These are phyloP conservation scores for Aspergillus hortae DNA, from an alignment of 2,329 filamentous ascomycete genomes.

Conservation along the genomic window DNA sequence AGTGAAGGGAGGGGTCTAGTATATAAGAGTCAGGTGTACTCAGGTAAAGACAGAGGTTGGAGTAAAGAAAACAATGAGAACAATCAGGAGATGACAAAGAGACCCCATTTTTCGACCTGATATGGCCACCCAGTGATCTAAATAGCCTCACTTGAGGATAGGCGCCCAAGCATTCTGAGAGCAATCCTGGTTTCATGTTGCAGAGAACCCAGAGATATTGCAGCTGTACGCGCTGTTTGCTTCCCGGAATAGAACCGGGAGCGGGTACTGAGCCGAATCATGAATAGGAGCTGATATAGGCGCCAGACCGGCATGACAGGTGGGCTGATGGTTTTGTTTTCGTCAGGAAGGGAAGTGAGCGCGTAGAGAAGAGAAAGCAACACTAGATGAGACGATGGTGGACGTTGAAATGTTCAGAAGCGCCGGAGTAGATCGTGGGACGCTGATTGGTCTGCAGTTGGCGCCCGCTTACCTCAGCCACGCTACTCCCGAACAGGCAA, in stretches of 20 bases:
- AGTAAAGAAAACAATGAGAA: neutral
- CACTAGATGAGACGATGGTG: neutral
- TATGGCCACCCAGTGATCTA: neutral
- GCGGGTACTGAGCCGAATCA: constrained; percentile 21
- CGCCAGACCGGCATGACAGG: constrained; percentile 1
- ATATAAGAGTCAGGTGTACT: too few relatives aligned
- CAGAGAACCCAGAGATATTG: constrained; percentile 16
- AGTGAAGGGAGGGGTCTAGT: too few relatives aligned
- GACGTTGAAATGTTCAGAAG: neutral
- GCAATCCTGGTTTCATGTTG: constrained; percentile 14
- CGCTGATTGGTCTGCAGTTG: constrained; percentile 22
- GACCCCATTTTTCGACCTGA: neutral
- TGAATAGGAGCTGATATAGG: constrained; percentile 2
- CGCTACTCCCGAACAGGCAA: constrained; percentile 27
- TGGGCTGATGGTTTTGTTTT: neutral
- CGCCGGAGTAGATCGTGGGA: constrained; percentile 16
- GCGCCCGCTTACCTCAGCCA: constrained; percentile 20
- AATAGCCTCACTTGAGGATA: neutral
- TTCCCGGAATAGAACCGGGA: constrained; percentile 23
- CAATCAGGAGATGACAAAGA: constrained; percentile 1
- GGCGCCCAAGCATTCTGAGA: constrained; percentile 11
- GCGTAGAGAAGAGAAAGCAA: neutral
- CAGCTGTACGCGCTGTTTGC: constrained; percentile 26
- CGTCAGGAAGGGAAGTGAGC: neutral
- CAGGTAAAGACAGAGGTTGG: too few relatives aligned